These are phyloP conservation scores for Lathyrus sativus DNA, from an alignment of 306 rosid species.

Conservation along the genomic window DNA sequence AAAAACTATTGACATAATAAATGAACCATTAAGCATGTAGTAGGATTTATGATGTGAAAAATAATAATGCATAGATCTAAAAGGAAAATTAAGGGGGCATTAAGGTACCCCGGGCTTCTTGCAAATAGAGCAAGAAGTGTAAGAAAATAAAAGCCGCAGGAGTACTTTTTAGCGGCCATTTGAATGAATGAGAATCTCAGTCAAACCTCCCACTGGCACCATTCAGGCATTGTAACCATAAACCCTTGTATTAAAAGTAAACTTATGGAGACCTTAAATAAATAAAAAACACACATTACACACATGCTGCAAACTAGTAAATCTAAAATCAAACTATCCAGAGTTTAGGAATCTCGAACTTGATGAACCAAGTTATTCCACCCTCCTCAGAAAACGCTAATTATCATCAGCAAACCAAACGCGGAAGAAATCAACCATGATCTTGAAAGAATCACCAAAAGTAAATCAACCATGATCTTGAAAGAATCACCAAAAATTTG, in stretches of 20 bases:
- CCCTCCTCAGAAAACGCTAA: slow-evolving; percentile 12
- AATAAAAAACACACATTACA: no score
- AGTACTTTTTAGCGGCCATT: slow-evolving; percentile 20
- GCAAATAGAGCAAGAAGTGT: not conserved
- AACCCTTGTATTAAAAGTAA: no score
- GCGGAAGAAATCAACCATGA: slow-evolving; percentile 11
- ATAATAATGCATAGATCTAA: not conserved
- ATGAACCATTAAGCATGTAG: not conserved
- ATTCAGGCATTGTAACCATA: not conserved
- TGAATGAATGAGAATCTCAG: slow-evolving; percentile 11
- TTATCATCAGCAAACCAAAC: slow-evolving; percentile 19
- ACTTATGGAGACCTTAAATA: no score
- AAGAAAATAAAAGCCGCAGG: slow-evolving; percentile 9
- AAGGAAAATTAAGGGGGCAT: not conserved
- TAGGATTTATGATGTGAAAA: slow-evolving; percentile 18
- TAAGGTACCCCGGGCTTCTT: not conserved
- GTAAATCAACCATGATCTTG: slow-evolving; percentile 18
- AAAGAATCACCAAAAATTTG: slow-evolving; percentile 19
- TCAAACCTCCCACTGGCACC: slow-evolving; percentile 19
- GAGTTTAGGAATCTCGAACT: slow-evolving; percentile 4
- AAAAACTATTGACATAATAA: not conserved
- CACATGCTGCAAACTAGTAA: not conserved
- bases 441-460: no score
- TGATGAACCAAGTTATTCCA: slow-evolving; percentile 16
- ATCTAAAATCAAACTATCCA: slow-evolving; percentile 26